Base-by-base conservation (phyloP, 1,284 basidiomycete species). In the Apiotrichum domesticum region DNA sequence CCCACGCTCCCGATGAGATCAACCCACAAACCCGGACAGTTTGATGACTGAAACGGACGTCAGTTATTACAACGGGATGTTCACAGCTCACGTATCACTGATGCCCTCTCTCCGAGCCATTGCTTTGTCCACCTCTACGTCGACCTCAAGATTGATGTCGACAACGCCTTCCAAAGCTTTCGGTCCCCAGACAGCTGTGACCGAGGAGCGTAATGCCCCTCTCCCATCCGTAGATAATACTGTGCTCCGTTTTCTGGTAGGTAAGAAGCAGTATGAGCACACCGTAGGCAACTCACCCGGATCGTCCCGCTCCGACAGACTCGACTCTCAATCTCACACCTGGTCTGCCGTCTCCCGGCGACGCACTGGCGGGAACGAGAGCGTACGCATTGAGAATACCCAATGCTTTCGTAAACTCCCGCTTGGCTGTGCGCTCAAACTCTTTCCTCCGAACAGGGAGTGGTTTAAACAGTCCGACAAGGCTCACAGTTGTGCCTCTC, bases 381-480 rank as follows among this genome's bases (percentile, higher is more conserved):
- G 93, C 94, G 72, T 98, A 98, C 0, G 90, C 91, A 54, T 87
- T 87, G 43, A 98, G 75, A 8, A 97, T 79, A 8, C 82, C 81
- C 40, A 97, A 76, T 0, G 89, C 87, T 68, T 96, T 96, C 3
- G 84, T 84, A 70, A 88, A 95, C 68, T 98, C 94, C 44, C 93
- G 84, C 73, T 96, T 98, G 4, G 83, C 80, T 63, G 95, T 94
- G 56, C 90, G 83, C 68, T 93, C 87, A 47, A 98, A 83, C 69
- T 98, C 95, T 70, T 94, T 94, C 6, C 92, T 81, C 3, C 96
- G 83, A 2, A 99, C 96, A 0, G 96, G 92, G 0, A 97, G 80
- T 0, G 87, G 82, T 8, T 80, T 77, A 76, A 98, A 98, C 3
- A 98, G 80, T 9, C 85, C 84, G 0, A 82, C 80, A 3, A 98